phyloP scores from a whole-genome alignment of 2,329 filamentous ascomycete genomes.

The Cercospora citrullina region DNA sequence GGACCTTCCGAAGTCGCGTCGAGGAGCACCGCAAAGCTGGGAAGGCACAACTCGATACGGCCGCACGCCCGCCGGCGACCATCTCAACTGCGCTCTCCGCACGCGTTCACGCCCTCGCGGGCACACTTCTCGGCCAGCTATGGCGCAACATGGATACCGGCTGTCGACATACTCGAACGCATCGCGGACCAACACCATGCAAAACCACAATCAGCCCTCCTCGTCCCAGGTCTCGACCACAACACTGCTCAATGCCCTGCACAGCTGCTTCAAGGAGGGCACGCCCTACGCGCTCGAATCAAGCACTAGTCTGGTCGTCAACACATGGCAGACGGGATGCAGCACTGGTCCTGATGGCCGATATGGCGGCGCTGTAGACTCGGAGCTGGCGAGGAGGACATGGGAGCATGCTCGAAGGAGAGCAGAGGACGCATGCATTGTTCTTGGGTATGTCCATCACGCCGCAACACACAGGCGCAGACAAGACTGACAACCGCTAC shows the following conservation, averaged over 20 bases:
- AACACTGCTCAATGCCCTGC: constrained; percentile 85
- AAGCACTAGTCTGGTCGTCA: constrained; percentile 87
- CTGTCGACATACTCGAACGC: constrained; percentile 63
- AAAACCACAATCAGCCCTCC: constrained; percentile 50
- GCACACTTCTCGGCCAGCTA: constrained; percentile 19
- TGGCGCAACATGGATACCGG: constrained; percentile 58
- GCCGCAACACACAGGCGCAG: not conserved
- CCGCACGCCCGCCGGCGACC: constrained; percentile 9
- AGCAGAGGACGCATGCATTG: constrained; percentile 91
- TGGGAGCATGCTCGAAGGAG: constrained; percentile 96
- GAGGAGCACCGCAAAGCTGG: not conserved
- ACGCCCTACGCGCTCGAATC: constrained; percentile 86
- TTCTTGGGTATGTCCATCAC: constrained; percentile 67
- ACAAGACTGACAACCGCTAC: constrained; percentile 18
- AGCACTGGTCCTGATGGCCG: constrained; percentile 68
- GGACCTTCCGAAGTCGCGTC: not conserved
- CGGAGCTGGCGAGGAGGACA: constrained; percentile 72
- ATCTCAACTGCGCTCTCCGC: constrained; percentile 8
- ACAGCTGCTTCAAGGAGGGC: constrained; percentile 80
- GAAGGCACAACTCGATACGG: not conserved
- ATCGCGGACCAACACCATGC: constrained; percentile 55
- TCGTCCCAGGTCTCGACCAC: constrained; percentile 81
- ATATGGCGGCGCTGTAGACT: constrained; percentile 76
- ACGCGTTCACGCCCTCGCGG: constrained; percentile 27
- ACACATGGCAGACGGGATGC: constrained; percentile 86